phyloP scores from a whole-genome alignment of 2,329 filamentous ascomycete genomes.

The Xylariaceae sp. region DNA sequence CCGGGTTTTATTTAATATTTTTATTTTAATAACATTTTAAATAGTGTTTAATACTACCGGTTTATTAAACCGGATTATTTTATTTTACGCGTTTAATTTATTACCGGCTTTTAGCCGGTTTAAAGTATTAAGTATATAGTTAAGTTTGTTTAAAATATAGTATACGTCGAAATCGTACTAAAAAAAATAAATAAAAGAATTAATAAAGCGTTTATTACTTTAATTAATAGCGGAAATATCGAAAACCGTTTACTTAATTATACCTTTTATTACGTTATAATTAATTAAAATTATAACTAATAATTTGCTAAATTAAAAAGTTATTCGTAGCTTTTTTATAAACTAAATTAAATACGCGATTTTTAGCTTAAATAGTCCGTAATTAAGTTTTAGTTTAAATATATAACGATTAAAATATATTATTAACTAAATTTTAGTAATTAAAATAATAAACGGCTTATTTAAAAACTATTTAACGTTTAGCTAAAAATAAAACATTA shows the following conservation, averaged over 20 bases:
- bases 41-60: background rate
- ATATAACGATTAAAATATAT: conserved; percentile 3
- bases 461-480: background rate
- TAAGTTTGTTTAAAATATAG: background rate
- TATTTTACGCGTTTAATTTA: background rate
- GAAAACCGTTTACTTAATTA: background rate
- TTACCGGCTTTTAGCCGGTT: background rate
- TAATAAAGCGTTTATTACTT: background rate
- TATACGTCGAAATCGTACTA: conserved; percentile 1
- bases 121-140: background rate
- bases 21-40: background rate
- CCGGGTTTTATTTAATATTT: background rate
- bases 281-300: conserved; percentile 1
- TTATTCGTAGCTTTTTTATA: conserved; percentile 3
- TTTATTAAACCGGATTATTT: background rate
- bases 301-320: conserved; percentile 1
- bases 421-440: background rate
- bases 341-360: background rate
- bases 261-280: background rate
- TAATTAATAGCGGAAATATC: background rate
- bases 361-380: conserved; percentile 5
- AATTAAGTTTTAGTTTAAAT: background rate
- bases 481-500: too few relatives aligned
- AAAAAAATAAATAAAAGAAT: conserved; percentile 2
- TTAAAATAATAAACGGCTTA: background rate